Base-by-base conservation (phyloP, 2,329 filamentous ascomycete species). In the Aspergillus aculeatus region DNA sequence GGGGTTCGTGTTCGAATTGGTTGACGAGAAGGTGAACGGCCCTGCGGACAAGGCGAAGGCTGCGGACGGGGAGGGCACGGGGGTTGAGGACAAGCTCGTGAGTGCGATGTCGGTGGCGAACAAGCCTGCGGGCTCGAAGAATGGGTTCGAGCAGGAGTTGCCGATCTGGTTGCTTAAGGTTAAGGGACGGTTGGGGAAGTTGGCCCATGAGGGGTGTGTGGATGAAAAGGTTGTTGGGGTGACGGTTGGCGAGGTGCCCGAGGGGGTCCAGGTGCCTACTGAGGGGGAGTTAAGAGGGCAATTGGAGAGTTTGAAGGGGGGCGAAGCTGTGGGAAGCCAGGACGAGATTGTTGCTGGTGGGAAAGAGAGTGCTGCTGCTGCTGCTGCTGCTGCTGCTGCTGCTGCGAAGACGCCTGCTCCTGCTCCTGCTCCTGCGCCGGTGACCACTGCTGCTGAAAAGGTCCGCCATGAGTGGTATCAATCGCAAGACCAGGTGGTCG, bases 391-490 rank as follows among this genome's bases (percentile, higher is more conserved):
- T 38, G n/a, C 21, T 16, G 11, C 23, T 57, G 41, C 35, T 57
- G 41, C 29, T 9, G 32, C 38, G 7, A 11, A 52, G 35, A 26
- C 50, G 47, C 14, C 56, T 50, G n/a, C 62, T 35, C 26, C 24
- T 59, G 44, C 58, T 26, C 23, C 24, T 59, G 44, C 58, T 29
- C 29, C 54, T 48, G 21, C 41, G 10, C 47, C 4, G 21, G 35
- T 23, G 24, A 24, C 51, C 31, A 19, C 38, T 44, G 38, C 38
- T n/a, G 12, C 16, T 6, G 80, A 82, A 60, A 89, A 88, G 71
- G 83, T 89, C 64, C 82, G 87, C 58, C 82, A 89, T 67, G 88
- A 90, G 60, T 90, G 86, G 86, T 89, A 88, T 67, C 86, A 90
- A 68, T 86, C 82, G 50, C 76, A 76, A 16, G 81, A 85, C n/a